Conservation (phyloP, 768 basidiomycete species). For the Myochromella boudieri region DNA sequence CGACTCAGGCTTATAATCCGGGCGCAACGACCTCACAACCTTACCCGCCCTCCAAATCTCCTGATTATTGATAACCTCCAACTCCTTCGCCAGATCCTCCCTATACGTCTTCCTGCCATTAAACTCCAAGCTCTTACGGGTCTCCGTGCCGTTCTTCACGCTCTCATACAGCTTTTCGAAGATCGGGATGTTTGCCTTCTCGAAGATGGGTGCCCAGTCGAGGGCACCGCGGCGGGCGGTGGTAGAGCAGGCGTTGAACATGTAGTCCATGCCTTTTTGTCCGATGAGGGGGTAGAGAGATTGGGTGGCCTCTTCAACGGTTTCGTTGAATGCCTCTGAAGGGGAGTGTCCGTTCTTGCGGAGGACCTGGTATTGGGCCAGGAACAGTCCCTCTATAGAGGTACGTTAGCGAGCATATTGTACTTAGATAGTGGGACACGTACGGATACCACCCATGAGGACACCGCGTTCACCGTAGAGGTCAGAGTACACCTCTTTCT, state of each 20-base stretch:
- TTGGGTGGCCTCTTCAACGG: constrained; percentile 99
- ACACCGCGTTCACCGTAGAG: constrained; percentile 99
- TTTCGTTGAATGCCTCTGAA: constrained; percentile 99
- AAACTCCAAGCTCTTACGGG: constrained; percentile 94
- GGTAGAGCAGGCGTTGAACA: constrained; percentile 99
- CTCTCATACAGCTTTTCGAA: constrained; percentile 95
- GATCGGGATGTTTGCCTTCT: constrained; percentile 90
- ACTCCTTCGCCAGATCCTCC: constrained; percentile 87
- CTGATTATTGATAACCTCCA: constrained; percentile 94
- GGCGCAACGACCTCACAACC: constrained; percentile 85
- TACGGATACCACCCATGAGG: constrained; percentile 96
- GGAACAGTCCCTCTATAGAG: constrained; percentile 88
- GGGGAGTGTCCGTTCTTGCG: constrained; percentile 95
- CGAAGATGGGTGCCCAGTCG: constrained; percentile 98
- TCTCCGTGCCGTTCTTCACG: constrained; percentile 94
- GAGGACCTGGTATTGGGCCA: constrained; percentile 97
- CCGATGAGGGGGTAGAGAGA: constrained; percentile 97
- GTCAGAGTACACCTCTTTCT: constrained; percentile 99
- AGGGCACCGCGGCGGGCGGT: constrained; percentile 98
- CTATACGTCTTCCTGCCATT: constrained; percentile 93
- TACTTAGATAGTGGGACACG: constrained; percentile 25
- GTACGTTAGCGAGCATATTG: constrained; percentile 1
- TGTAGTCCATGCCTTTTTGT: constrained; percentile 97
- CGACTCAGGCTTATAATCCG: constrained; percentile 75
- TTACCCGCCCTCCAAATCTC: constrained; percentile 99